phyloP scores from a whole-genome alignment of 140 eudicot species.

The Bidens hawaiensis region DNA sequence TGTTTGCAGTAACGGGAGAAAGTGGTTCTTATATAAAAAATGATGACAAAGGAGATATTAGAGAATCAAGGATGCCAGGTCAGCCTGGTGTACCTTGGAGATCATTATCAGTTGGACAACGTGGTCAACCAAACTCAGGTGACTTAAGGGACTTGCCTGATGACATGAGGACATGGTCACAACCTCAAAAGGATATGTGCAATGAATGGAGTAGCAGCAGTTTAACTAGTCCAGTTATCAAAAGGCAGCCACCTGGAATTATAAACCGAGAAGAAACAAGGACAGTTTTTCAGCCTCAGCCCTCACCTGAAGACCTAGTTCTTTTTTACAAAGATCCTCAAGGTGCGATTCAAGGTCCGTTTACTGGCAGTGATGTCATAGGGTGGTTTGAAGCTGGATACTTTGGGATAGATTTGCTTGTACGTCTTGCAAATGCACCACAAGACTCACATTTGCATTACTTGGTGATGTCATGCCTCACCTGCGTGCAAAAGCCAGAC shows the following conservation, averaged over 20 bases:
- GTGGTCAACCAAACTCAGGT: conserved; percentile 30
- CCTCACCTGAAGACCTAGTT: conserved; percentile 83
- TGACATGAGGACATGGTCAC: conserved; percentile 46
- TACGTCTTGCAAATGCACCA: conserved; percentile 76
- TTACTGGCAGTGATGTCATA: conserved; percentile 79
- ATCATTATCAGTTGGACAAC: conserved; percentile 50
- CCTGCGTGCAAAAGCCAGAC: conserved; percentile 74
- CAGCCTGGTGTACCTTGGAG: conserved; percentile 54
- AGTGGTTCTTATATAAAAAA: conserved; percentile 16
- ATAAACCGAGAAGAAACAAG: conserved; percentile 56
- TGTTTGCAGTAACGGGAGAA: conserved; percentile 14
- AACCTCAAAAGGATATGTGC: conserved; percentile 39
- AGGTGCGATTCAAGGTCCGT: conserved; percentile 93
- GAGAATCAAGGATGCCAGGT: conserved; percentile 51
- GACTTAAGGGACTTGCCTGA: conserved; percentile 45
- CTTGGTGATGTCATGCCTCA: conserved; percentile 99
- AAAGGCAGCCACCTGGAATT: conserved; percentile 56
- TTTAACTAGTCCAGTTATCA: conserved; percentile 28
- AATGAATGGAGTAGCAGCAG: conserved; percentile 34
- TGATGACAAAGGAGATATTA: too few species aligned
- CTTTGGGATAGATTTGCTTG: conserved; percentile 83
- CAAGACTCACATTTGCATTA: conserved; percentile 44
- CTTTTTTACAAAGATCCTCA: conserved; percentile 91
- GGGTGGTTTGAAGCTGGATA: conserved; percentile 97
- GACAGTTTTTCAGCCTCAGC: conserved; percentile 45